Conservation (phyloP, 192 early-diverging fungal genomes). For the Coemansia aciculifera region DNA sequence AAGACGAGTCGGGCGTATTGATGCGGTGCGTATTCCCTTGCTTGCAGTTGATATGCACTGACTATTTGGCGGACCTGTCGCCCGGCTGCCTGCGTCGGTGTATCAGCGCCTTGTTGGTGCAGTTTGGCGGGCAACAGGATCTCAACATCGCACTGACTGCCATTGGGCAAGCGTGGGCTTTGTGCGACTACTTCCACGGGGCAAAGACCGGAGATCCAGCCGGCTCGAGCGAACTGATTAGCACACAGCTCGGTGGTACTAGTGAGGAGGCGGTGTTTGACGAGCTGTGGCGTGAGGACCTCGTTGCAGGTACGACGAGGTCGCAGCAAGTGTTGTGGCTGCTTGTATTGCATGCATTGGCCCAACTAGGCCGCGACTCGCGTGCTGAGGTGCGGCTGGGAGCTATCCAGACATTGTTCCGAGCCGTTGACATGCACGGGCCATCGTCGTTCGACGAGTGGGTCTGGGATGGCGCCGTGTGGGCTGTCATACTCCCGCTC, state of each 20-base stretch:
- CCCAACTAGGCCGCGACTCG: conserved; percentile 76
- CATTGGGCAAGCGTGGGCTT: conserved; percentile 87
- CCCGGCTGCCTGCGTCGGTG: conserved; percentile 76
- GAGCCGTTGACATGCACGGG: conserved; percentile 91
- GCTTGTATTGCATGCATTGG: conserved; percentile 79
- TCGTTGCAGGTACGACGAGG: conserved; percentile 6
- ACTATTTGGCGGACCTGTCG: conserved; percentile 81
- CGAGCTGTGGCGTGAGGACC: conserved; percentile 29
- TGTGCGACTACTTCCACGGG: conserved; percentile 82
- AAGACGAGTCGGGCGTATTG: conserved; percentile 25
- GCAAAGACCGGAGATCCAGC: conserved; percentile 18
- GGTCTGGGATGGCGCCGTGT: conserved; percentile 83
- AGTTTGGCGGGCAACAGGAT: conserved; percentile 81
- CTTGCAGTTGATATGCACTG: conserved; percentile 92
- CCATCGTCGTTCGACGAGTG: conserved; percentile 61
- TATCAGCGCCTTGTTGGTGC: conserved; percentile 70
- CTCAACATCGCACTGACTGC: conserved; percentile 94
- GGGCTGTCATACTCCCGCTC: conserved; percentile 84
- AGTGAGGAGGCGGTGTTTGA: conserved; percentile 8
- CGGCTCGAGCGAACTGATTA: neutral
- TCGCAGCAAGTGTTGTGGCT: conserved; percentile 78
- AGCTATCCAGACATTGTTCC: conserved; percentile 92
- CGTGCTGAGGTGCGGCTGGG: conserved; percentile 88
- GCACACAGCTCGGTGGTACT: neutral
- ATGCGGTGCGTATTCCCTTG: conserved; percentile 88